Percentiles rank a stretch among this genome's conserved stretches.
These are phyloP conservation scores for Pleurotus platypus DNA, from an alignment of 768 basidiomycete species.

Conservation along the genomic window DNA sequence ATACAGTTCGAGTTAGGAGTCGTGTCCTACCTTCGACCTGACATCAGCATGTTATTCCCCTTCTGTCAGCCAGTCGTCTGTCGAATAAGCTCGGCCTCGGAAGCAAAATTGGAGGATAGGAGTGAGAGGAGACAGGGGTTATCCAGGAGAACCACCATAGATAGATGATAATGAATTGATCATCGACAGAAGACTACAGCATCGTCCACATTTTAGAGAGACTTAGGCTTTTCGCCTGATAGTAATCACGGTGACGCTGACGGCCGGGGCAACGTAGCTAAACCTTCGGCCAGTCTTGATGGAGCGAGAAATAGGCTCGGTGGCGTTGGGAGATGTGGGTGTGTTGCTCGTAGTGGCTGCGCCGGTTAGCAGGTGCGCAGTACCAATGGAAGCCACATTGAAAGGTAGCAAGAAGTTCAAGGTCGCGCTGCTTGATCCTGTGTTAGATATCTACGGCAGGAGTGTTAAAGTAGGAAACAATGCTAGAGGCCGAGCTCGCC, in stretches of 20 bases:
- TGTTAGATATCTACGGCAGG: constrained; percentile 47
- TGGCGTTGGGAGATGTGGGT: constrained; percentile 41
- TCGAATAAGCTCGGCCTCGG: no score
- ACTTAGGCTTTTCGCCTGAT: constrained; percentile 12
- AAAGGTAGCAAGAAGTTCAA: constrained; percentile 57
- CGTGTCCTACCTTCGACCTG: no score
- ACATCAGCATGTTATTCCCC: no score
- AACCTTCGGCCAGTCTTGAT: constrained; percentile 47
- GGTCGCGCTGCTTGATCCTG: constrained; percentile 30
- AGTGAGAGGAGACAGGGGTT: no score
- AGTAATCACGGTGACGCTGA: constrained; percentile 37
- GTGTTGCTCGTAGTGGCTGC: constrained; percentile 51
- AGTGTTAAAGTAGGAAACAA: no score
- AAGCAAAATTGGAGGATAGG: no score
- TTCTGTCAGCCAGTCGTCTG: no score
- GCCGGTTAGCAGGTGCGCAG: constrained; percentile 47
- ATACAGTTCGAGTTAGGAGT: no score
- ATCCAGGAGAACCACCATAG: no score
- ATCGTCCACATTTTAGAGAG: no score
- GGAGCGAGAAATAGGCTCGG: constrained; percentile 41
- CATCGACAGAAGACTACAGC: no score
- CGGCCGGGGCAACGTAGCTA: constrained; percentile 49
- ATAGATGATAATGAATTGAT: no score
- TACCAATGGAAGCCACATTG: constrained; percentile 40
- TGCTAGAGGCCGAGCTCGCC: constrained; percentile 22